Base-by-base conservation (phyloP, 495 filamentous ascomycete species). In the Tuber microsphaerosporum region DNA sequence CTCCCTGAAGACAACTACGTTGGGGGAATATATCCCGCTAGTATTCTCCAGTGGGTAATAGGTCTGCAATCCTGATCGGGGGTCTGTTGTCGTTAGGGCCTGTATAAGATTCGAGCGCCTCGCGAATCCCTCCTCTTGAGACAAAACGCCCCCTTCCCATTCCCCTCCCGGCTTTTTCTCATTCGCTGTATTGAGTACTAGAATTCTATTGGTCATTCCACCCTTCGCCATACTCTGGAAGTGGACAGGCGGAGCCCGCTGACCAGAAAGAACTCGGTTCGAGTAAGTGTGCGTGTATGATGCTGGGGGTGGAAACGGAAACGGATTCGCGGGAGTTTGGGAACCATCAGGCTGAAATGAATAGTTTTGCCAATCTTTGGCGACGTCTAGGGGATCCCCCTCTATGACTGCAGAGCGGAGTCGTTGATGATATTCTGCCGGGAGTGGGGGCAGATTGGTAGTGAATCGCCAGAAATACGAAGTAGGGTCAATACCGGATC, bases 81-180 rank as follows among this genome's bases (percentile, higher is more conserved):
- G 83, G 65, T 84, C 88, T 12, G 89, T 88, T 31, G 88, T 90
- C 34, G 83, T 86, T 39, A 93, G 84, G 3, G 89, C 86, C 14
- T 89, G 87, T 16, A 89, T 88, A 45, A 93, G 89, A 73, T 90
- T 93, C 82, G 90, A 92, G 74, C 91, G 86, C 73, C 91, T 86
- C 79, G 89, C 90, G 34, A 93, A 87, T 56, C 88, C 89, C 81
- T 93, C 90, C 81, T 93, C 91, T 43, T 91, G 91, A 31, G 90
- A 90, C 73, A 90, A 88, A 31, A 87, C 85, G 41, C 90, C 90
- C 8, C 90, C 91, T 78, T 93, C 91, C 91, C 91, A 93, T 75
- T 92, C 91, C 3, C 91, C 91, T 0, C 91, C 91, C 1, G 91
- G 85, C 44, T 91, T 86, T 77, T 89, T 91, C 80, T 93, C 91